Conservation (phyloP, 768 basidiomycete genomes). For the Termitomyces sp. region DNA sequence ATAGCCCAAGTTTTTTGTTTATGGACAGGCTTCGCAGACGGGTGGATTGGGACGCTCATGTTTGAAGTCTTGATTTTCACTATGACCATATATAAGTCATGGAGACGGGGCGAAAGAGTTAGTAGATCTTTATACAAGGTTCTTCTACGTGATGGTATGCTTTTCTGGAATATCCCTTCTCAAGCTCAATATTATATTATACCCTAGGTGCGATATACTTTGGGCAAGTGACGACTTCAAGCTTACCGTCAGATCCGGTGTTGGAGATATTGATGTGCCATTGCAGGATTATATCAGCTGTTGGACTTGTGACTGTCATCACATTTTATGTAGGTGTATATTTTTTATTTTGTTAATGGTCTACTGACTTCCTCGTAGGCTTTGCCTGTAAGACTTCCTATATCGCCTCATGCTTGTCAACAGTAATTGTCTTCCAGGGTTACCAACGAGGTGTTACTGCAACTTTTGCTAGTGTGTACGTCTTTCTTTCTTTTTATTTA, state of each 20-base stretch:
- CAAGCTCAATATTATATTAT: too few relatives aligned
- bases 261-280: too few relatives aligned
- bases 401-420: not conserved
- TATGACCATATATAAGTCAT: constrained; percentile 37
- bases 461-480: not conserved
- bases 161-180: not conserved
- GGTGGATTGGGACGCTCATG: constrained; percentile 37
- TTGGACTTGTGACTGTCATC: not conserved
- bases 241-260: too few relatives aligned
- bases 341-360: not conserved
- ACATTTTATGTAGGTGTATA: not conserved
- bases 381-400: not conserved
- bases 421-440: not conserved
- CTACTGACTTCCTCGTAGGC: not conserved
- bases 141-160: not conserved
- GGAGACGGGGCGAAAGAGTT: constrained; percentile 16
- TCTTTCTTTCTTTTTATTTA: not conserved
- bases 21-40: constrained; percentile 27
- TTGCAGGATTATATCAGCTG: not conserved
- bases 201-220: not conserved
- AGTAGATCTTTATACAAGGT: not conserved
- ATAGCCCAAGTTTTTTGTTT: not conserved
- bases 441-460: not conserved
- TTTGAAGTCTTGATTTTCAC: constrained; percentile 39
- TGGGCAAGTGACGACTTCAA: not conserved